Evolutionary conservation across 2,329 filamentous ascomycete genomes (phyloP).

Genomic region (Trichophaea hybrida): DNA sequence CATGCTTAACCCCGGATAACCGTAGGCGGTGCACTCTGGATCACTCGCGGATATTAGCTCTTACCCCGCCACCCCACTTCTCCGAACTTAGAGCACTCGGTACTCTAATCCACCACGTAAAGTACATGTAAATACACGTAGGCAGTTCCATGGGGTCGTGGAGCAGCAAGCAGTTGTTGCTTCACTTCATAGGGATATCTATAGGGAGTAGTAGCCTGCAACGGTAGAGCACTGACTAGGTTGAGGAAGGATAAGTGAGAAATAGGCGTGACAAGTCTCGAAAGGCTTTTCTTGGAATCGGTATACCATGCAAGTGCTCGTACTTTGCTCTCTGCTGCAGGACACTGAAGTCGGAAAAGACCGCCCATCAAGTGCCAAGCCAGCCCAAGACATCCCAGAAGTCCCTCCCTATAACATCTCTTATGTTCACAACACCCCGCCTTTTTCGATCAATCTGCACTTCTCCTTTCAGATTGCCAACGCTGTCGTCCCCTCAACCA

Average conservation of each 20-base stretch:
- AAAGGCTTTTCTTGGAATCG: too few relatives aligned
- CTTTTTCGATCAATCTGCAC: neutral
- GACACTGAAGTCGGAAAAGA: neutral
- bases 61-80: neutral
- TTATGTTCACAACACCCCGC: neutral
- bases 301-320: too few relatives aligned
- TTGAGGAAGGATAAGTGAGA: too few relatives aligned
- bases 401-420: neutral
- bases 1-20: neutral
- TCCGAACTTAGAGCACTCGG: neutral
- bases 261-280: too few relatives aligned
- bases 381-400: neutral
- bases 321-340: too few relatives aligned
- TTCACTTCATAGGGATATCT: too few relatives aligned
- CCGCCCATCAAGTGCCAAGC: neutral
- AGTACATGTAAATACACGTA: neutral
- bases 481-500: neutral
- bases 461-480: neutral
- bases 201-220: too few relatives aligned
- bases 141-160: neutral
- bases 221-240: too few relatives aligned
- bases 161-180: too few relatives aligned
- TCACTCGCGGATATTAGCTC: neutral
- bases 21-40: neutral
- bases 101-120: neutral